phyloP scores from a whole-genome alignment of 768 basidiomycete genomes.

The Baorangia bicolor region DNA sequence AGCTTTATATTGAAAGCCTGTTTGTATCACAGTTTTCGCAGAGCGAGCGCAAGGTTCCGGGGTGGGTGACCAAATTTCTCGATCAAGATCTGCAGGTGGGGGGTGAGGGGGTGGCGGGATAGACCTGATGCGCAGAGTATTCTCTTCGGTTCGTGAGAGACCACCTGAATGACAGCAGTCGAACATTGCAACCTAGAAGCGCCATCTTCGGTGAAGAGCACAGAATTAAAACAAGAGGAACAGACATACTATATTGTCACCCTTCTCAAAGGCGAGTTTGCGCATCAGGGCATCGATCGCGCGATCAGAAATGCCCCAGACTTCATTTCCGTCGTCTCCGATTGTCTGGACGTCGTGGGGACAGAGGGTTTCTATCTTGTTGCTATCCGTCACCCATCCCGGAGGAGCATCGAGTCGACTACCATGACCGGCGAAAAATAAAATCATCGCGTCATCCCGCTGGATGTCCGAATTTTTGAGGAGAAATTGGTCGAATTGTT shows the following conservation, averaged over 20 bases:
- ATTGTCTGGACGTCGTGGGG: conserved; percentile 6
- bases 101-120: conserved; percentile 12
- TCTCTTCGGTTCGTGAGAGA: conserved; percentile 6
- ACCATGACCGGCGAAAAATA: conserved; percentile 23
- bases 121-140: conserved; percentile 1
- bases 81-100: conserved; percentile 13
- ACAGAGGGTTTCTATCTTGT: conserved; percentile 17
- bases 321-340: neutral
- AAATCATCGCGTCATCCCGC: conserved; percentile 17
- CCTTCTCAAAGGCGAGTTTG: conserved; percentile 14
- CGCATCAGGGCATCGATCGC: conserved; percentile 15
- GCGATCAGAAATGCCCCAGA: conserved; percentile 17
- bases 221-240: neutral
- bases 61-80: conserved; percentile 4
- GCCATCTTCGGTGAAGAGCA: neutral
- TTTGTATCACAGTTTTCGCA: conserved; percentile 3
- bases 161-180: conserved; percentile 25
- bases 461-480: conserved; percentile 5
- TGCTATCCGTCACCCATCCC: conserved; percentile 18
- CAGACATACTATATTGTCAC: conserved; percentile 17
- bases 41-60: conserved; percentile 7
- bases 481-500: conserved; percentile 9
- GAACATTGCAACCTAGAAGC: conserved; percentile 14
- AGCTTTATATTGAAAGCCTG: conserved; percentile 15
- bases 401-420: conserved; percentile 4